Evolutionary conservation across 2,329 filamentous ascomycete genomes (phyloP), one percentile per base, ranked within the genome.

Genomic region (Endoconidiophora laricicola): DNA sequence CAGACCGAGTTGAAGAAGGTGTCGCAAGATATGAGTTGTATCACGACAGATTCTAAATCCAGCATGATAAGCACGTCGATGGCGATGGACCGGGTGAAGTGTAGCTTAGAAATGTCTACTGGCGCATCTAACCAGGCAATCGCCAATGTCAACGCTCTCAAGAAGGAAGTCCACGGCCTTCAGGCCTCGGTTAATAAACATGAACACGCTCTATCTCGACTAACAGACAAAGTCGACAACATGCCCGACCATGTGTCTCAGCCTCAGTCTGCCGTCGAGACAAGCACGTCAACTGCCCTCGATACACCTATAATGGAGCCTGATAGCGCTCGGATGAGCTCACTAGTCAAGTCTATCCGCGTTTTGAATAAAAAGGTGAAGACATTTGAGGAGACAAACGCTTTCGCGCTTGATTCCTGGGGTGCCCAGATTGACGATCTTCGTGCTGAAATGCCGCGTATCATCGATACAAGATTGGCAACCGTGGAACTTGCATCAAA

Each of bases 401-500:
- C 16, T 9, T 36, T 46, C 44, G 44, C 46, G 18, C 42, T 46
- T 10, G 33, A 36, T 14, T 46, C 49, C n/a, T 46, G 49, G 49
- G 43, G 43, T 18, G 40, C 38, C 12, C 47, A 49, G 26, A 14
- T 49, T 4, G 47, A 49, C 29, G 47, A 49, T 33, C 40, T 49
- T 10, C 47, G 47, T 4, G 38, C n/a, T 6, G 47, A 49, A 44
- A 41, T 49, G 6, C 47, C 47, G 23, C 5, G 10, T 12, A 43
- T 49, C 20, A 23, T 49, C 24, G 40, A 41, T 14, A 41, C 36
- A 22, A 49, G 29, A 29, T 33, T 49, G 18, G 40, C 40, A 22
- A 22, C 41, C 9, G 9, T 20, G 7, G 29, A 18, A 6, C n/a
- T 16, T 10, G 6, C 26, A 6, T 9, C 22, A 12, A 23, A 37